These are phyloP conservation scores for Pythium monospermum DNA, from an alignment of 352 stramenopile genomes.

Conservation along the genomic window DNA sequence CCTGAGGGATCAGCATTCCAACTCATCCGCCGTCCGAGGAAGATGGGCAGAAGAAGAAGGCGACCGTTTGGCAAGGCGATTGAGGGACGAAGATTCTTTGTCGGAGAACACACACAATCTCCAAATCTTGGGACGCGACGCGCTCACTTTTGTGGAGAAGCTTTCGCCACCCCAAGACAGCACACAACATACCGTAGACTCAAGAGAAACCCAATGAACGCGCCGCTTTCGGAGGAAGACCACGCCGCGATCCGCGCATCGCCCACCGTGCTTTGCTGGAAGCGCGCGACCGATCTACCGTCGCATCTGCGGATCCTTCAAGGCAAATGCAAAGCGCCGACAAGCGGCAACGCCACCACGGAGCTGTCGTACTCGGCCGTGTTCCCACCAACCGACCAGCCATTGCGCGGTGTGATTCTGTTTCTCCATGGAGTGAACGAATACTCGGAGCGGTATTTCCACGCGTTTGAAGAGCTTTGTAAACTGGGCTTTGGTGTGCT, in stretches of 20 bases:
- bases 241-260: slow-evolving; percentile 10
- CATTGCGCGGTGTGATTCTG: slow-evolving; percentile 7
- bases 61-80: too few species aligned
- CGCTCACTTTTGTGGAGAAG: too few species aligned
- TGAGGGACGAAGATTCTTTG: too few species aligned
- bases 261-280: slow-evolving; percentile 13
- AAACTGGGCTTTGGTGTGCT: slow-evolving; percentile 8
- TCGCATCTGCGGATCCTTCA: slow-evolving; percentile 9
- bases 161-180: not conserved
- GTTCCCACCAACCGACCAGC: slow-evolving; percentile 1
- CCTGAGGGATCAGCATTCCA: too few species aligned
- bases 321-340: not conserved
- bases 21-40: too few species aligned
- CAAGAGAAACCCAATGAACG: slow-evolving; percentile 12
- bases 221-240: slow-evolving; percentile 1
- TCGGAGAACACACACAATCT: too few species aligned
- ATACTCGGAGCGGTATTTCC: slow-evolving; percentile 19
- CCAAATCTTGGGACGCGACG: too few species aligned
- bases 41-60: too few species aligned
- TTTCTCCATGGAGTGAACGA: slow-evolving; percentile 22
- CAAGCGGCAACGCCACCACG: slow-evolving; percentile 5
- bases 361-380: slow-evolving; percentile 16
- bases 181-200: slow-evolving; percentile 3
- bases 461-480: slow-evolving; percentile 14
- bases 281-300: slow-evolving; percentile 12